These are phyloP conservation scores for Phylloporus sp. DNA, from an alignment of 768 basidiomycete genomes.

Conservation along the genomic window DNA sequence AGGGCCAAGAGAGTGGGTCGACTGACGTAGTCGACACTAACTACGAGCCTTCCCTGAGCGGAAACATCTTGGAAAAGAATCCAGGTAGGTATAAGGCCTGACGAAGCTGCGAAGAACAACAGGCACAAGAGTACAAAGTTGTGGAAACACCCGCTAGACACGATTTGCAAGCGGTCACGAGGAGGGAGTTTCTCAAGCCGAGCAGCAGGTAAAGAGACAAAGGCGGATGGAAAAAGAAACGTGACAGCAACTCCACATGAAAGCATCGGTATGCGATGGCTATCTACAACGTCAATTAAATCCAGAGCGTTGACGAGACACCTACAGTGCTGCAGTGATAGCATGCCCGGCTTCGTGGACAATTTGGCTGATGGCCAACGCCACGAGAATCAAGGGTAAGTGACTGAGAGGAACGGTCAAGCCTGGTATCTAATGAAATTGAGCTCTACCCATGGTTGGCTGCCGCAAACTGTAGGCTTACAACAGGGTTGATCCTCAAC, in stretches of 20 bases:
- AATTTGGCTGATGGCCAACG: constrained; percentile 61
- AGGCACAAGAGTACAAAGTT: constrained; percentile 60
- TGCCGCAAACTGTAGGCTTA: constrained; percentile 15
- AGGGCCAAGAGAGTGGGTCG: not conserved
- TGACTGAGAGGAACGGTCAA: constrained; percentile 73
- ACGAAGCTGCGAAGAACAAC: constrained; percentile 36
- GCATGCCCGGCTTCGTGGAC: constrained; percentile 81
- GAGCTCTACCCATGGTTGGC: not conserved
- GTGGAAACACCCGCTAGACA: constrained; percentile 73
- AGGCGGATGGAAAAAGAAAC: constrained; percentile 66
- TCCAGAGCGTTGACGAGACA: not conserved
- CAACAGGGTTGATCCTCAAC: constrained; percentile 27
- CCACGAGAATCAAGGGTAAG: constrained; percentile 57
- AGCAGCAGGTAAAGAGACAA: constrained; percentile 55
- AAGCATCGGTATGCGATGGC: constrained; percentile 60
- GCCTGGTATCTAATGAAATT: constrained; percentile 63
- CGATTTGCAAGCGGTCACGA: constrained; percentile 51
- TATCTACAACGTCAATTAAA: constrained; percentile 25
- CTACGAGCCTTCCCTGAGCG: constrained; percentile 48
- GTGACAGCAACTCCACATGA: constrained; percentile 59
- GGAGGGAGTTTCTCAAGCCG: constrained; percentile 35
- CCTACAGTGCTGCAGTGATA: constrained; percentile 68
- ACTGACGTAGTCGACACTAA: constrained; percentile 51
- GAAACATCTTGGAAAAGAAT: constrained; percentile 51
- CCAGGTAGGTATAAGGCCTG: constrained; percentile 24